Evolutionary conservation across 345 rosid genomes (phyloP).

Genomic region (Pistacia atlantica): DNA sequence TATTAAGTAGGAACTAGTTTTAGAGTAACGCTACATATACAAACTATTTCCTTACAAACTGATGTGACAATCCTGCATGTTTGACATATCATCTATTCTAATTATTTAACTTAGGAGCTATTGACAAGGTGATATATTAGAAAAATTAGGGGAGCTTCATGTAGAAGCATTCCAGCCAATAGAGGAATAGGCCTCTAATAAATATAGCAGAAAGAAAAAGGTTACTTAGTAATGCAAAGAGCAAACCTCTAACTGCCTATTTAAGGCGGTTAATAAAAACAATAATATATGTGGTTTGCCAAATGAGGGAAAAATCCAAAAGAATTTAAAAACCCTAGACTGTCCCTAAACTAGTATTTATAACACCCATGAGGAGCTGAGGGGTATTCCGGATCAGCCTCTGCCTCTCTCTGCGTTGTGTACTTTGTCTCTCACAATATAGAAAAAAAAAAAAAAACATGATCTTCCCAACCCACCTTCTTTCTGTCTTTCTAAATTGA

Average conservation of each 20-base stretch:
- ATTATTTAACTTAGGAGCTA: no score
- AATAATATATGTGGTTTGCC: constrained; percentile 47
- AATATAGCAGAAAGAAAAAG: constrained; percentile 29
- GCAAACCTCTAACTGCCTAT: constrained; percentile 31
- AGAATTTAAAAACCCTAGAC: constrained; percentile 43
- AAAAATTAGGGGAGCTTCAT: neutral
- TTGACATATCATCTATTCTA: no score
- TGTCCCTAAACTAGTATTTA: constrained; percentile 54
- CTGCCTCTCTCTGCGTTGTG: constrained; percentile 52
- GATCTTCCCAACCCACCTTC: constrained; percentile 35
- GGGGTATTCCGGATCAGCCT: constrained; percentile 41
- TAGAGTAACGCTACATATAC: no score
- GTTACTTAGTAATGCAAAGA: constrained; percentile 23
- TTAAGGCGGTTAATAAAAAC: constrained; percentile 37
- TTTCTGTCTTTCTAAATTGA: constrained; percentile 21
- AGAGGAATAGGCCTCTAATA: constrained; percentile 5
- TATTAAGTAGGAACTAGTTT: no score
- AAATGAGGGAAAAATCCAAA: constrained; percentile 58
- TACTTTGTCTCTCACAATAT: constrained; percentile 45
- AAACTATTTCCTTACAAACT: no score
- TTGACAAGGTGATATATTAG: neutral
- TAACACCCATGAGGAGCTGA: constrained; percentile 49
- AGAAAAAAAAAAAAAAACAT: constrained; percentile 25
- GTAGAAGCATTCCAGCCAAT: neutral
- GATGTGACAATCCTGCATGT: no score